Base-by-base conservation (phyloP, 176 grass and related monocot species). In the Oryza australiensis region DNA sequence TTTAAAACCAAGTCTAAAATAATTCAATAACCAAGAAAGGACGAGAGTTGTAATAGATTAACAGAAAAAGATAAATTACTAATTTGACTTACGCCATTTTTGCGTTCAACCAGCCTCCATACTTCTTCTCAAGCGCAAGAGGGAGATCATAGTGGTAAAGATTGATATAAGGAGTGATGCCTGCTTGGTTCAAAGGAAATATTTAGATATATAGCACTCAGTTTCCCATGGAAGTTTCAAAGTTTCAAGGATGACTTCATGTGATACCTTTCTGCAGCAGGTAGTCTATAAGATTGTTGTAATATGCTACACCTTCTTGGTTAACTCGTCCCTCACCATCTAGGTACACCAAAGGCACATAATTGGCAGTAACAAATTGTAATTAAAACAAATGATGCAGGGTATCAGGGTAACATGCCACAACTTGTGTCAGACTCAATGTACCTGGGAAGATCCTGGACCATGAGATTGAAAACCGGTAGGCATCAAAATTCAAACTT, bases 231-330 rank as follows among this genome's bases (percentile, higher is more conserved):
- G 11, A 74, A 78, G 7, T 73, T 43, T 80, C 53, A 68, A 12
- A 46, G 26, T 23, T 40, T 3, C 8, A 66, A 57, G 45, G 28
- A 34, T 16, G 20, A 41, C 62, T 59, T 84, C 29, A 80, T 42
- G 14, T 24, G 11, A 23, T 78, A 93, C 91, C 87, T 87, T 92
- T 86, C 40, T 85, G 82, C 74, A 95, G 81, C 70, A 92, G 78
- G 67, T 92, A 88, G 37, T 95, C 73, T 82, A 95, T 95, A 73
- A 95, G 68, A 82, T 83, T 95, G 18, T 95, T 92, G 82, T 92
- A 95, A 45, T 95, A 90, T 0, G 88, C 79, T 57, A 95, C 86
- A 75, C 93, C 93, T 64, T 92, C 71, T 68, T 68, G 37, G 38
- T 95, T 92, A 66, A 92, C 68, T 84, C 28, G 78, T 65, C 93